Base-by-base conservation (phyloP, 257 asterid genomes). In the Orobanche coerulescens region DNA sequence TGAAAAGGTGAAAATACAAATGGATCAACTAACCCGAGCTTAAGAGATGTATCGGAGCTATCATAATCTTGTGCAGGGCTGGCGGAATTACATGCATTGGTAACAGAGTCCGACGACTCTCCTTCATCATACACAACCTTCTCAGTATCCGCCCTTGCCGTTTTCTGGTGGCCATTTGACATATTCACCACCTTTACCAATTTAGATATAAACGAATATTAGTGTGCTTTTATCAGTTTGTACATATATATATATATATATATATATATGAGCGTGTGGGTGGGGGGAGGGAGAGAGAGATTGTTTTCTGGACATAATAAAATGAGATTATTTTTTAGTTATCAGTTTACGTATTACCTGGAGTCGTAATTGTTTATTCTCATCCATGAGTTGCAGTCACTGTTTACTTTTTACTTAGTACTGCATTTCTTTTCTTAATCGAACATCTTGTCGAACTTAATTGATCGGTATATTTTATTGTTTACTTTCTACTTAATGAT, bases 31-130 rank as follows among this genome's bases (percentile, higher is more conserved):
- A 15, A 90, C 97, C 94, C 94, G 40, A 90, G 72, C 76, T 81
- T 86, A 69, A 90, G 94, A 70, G 84, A 84, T 0, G 81, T 90
- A 64, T 84, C 94, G 2, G 97, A 90, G 68, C 87, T 81, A 10
- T 79, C 90, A 33, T 78, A 78, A 53, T 90, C 94, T 58, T 76
- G 90, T 24, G 88, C 84, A 69, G 82, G 83, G 4, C 85, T 82
- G n/a, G 15, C 16, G 5, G 87, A 82, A 68, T 62, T 77, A 42
- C 81, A 65, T 46, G 62, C 75, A 28, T 73, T 62, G 1, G 71
- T 70, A 4, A 90, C 74, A 7, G 97, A 82, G 51, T 84, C 95
- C 31, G 95, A 84, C 22, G 94, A 86, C 62, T 72, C 94, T n/a
- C 95, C 90, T 76, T 86, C 96, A 64, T 84, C 95, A 12, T 74